These are phyloP conservation scores for Obba rivulosa DNA, from an alignment of 768 basidiomycete species.

Conservation along the genomic window DNA sequence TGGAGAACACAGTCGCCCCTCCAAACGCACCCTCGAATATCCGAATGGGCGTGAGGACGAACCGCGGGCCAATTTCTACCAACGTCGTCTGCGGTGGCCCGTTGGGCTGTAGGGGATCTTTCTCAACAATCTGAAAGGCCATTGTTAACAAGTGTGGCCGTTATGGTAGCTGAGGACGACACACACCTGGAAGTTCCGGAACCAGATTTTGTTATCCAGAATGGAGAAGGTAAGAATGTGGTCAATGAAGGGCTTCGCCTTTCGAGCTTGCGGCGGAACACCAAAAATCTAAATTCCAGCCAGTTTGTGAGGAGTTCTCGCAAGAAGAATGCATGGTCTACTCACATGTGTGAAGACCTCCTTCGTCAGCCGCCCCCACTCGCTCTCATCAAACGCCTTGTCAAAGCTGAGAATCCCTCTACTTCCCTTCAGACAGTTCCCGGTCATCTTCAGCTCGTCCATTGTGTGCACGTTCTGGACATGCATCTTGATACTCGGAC, in stretches of 20 bases:
- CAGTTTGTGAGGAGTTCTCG: neutral
- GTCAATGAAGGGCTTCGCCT: constrained; percentile 95
- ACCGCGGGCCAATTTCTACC: constrained; percentile 95
- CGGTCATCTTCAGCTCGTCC: constrained; percentile 99
- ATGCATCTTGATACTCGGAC: constrained; percentile 95
- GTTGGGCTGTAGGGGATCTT: constrained; percentile 85
- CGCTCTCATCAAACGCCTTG: constrained; percentile 80
- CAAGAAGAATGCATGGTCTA: constrained; percentile 8
- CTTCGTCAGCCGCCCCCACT: constrained; percentile 83
- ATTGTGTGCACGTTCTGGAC: constrained; percentile 99
- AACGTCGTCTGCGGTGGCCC: constrained; percentile 83
- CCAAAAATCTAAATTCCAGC: constrained; percentile 72
- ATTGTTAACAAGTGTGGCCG: neutral
- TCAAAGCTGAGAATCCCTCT: constrained; percentile 92
- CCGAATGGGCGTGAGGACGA: constrained; percentile 94
- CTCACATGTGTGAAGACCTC: constrained; percentile 91
- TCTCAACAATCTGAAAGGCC: constrained; percentile 74
- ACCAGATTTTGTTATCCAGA: constrained; percentile 96
- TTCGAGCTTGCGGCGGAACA: constrained; percentile 85
- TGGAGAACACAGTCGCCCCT: constrained; percentile 92
- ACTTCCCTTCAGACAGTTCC: constrained; percentile 95
- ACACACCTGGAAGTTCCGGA: constrained; percentile 93
- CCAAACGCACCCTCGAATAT: constrained; percentile 98
- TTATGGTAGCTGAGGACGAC: neutral
- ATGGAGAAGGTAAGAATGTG: constrained; percentile 96